Evolutionary conservation across 441 rosid species (phyloP), one percentile per base, ranked within the genome.

Genomic region (Isatis lusitanica): DNA sequence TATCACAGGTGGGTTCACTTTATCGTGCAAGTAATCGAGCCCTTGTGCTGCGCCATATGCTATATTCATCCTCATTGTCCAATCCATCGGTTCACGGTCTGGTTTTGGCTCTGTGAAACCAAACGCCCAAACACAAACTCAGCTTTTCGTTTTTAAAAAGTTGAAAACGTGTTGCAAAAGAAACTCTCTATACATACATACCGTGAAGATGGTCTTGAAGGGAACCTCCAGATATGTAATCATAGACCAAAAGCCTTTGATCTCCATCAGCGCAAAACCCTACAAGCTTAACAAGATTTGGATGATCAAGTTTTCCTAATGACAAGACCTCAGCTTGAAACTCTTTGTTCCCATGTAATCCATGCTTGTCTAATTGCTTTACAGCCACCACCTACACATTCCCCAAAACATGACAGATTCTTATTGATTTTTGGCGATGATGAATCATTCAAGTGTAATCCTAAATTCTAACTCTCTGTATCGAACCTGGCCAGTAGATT

Each of bases 261-360:
- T 95, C 99, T 46, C 97, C 99, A 82, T 95, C 98, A 0, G 96
- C 94, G 28, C 99, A 93, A 46, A 85, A 93, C 2, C 99, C 98
- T 2, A 95, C 53, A 40, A 95, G 86, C 44, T 81, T 82, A 31
- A 89, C 88, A 50, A 94, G 83, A 79, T 91, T 91, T 0, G 81
- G 87, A 77, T 95, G 98, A 48, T 85, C 82, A 7, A 91, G 56
- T 24, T 62, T 81, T 68, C 94, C 85, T 60, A 93, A 70, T 24
- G 58, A 68, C 56, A 46, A 18, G 51, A 92, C 94, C 73, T 89
- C 96, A 17, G 43, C 76, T 44, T 89, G 86, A 68, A 92, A 92
- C 75, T 95, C 92, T 60, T 83, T 85, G 81, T 81, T 84, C 53
- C 81, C 97, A 64, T 90, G 46, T 47, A 73, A 6, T 47, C 90